phyloP scores from a whole-genome alignment of 495 filamentous ascomycete genomes.

The Cercophora samala region DNA sequence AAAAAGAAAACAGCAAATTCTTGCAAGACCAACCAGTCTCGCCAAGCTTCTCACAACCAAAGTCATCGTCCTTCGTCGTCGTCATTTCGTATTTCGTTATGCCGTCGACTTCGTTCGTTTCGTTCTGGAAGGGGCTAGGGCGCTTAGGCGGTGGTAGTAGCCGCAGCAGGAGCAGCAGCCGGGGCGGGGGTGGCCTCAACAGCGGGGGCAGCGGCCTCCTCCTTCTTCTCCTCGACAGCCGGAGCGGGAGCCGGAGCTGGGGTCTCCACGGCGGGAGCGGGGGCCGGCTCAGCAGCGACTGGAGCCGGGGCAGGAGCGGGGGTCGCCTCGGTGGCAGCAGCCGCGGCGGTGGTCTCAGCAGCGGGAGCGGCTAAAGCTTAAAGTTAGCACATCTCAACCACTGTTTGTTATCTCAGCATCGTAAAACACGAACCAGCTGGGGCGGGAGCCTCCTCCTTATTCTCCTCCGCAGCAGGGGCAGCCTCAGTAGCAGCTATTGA shows the following conservation, averaged over 20 bases:
- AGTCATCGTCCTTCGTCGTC: not conserved
- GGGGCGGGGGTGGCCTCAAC: slow-evolving; percentile 16
- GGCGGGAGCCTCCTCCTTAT: slow-evolving; percentile 14
- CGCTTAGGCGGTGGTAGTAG: slow-evolving; percentile 19
- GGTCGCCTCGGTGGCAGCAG: slow-evolving; percentile 2
- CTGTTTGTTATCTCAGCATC: not conserved
- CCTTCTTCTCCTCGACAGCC: slow-evolving; percentile 23
- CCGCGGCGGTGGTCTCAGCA: slow-evolving; percentile 11
- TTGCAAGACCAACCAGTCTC: not conserved
- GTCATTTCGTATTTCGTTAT: not conserved
- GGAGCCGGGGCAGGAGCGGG: slow-evolving; percentile 5
- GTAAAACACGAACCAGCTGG: not conserved
- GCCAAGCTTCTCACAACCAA: not conserved
- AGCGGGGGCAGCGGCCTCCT: slow-evolving; percentile 20
- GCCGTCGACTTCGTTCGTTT: not conserved
- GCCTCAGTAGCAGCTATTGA: slow-evolving; percentile 6
- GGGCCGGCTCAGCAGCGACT: slow-evolving; percentile 6
- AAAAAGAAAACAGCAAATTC: slow-evolving; percentile 1
- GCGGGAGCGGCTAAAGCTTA: slow-evolving; percentile 10
- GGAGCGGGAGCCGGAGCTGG: slow-evolving; percentile 11
- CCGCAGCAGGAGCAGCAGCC: slow-evolving; percentile 16
- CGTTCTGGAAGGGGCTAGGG: not conserved
- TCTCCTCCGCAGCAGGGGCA: slow-evolving; percentile 14
- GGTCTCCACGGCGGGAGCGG: slow-evolving; percentile 14
- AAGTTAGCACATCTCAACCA: not conserved